Conservation (phyloP, 306 rosid genomes). For the Ammopiptanthus mongolicus region DNA sequence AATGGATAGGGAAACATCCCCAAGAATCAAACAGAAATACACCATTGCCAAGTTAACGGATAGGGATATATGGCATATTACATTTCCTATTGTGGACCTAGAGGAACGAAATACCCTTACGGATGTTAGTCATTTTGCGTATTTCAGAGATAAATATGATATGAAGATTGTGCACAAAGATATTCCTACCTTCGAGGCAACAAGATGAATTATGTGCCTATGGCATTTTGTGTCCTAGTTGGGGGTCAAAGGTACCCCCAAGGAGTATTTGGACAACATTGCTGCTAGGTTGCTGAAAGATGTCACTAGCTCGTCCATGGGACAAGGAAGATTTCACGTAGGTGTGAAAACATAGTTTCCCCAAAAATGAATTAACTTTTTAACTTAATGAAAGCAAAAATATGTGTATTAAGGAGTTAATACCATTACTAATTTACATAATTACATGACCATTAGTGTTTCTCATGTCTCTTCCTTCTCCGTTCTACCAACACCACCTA, state of each 20-base stretch:
- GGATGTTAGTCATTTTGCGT: slow-evolving; percentile 19
- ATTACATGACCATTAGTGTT: too few species aligned
- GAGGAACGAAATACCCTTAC: slow-evolving; percentile 14
- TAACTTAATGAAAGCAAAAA: too few species aligned
- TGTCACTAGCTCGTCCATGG: slow-evolving; percentile 26
- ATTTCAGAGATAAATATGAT: slow-evolving; percentile 31
- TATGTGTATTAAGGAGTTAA: too few species aligned
- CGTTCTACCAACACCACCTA: too few species aligned
- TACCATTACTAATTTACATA: too few species aligned
- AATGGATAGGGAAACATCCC: too few species aligned
- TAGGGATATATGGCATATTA: slow-evolving; percentile 2
- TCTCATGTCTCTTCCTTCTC: too few species aligned
- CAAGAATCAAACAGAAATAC: slow-evolving; percentile 42
- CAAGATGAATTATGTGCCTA: slow-evolving; percentile 45
- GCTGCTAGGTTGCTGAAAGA: slow-evolving; percentile 29
- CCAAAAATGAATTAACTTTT: too few species aligned
- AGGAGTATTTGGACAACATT: slow-evolving; percentile 21
- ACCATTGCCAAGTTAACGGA: slow-evolving; percentile 29
- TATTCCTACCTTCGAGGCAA: slow-evolving; percentile 50
- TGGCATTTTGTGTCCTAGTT: slow-evolving; percentile 58
- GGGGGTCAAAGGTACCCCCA: slow-evolving; percentile 61
- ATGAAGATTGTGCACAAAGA: slow-evolving; percentile 11
- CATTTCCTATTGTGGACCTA: slow-evolving; percentile 26
- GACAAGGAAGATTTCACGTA: slow-evolving; percentile 20
- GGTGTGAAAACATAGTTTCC: too few species aligned